phyloP scores from a whole-genome alignment of 441 rosid genomes.

The Melastoma candidum region DNA sequence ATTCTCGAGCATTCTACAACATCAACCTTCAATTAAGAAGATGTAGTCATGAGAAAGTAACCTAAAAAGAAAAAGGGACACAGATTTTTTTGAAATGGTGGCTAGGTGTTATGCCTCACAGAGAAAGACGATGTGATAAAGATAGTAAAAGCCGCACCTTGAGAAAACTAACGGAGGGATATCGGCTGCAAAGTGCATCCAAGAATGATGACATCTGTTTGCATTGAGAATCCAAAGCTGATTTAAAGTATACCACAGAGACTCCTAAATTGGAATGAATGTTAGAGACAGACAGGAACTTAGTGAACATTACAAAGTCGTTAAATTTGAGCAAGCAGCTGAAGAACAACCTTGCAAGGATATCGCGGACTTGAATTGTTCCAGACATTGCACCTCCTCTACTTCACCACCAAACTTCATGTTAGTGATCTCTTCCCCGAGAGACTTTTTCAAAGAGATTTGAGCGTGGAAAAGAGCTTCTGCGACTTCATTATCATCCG shows the following conservation, averaged over 20 bases:
- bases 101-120: too few relatives aligned
- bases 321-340: neutral
- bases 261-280: conserved; percentile 36
- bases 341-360: conserved; percentile 47
- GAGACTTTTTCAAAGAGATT: too few relatives aligned
- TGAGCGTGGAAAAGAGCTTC: too few relatives aligned
- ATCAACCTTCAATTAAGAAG: conserved; percentile 27
- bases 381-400: conserved; percentile 40
- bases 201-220: conserved; percentile 68
- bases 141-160: conserved; percentile 34
- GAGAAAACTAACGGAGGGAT: conserved; percentile 78
- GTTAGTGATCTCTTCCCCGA: too few relatives aligned
- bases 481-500: conserved; percentile 60
- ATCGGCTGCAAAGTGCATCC: conserved; percentile 61
- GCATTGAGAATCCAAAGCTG: conserved; percentile 59
- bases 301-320: neutral
- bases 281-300: neutral
- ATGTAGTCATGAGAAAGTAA: too few relatives aligned
- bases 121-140: too few relatives aligned
- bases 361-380: conserved; percentile 69
- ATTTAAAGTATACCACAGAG: conserved; percentile 65
- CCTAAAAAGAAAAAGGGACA: too few relatives aligned
- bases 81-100: too few relatives aligned
- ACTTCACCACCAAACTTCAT: conserved; percentile 86
- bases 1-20: conserved; percentile 37